Base-by-base conservation (phyloP, 2,329 filamentous ascomycete genomes). In the Aspergillus pseudotamarii region DNA sequence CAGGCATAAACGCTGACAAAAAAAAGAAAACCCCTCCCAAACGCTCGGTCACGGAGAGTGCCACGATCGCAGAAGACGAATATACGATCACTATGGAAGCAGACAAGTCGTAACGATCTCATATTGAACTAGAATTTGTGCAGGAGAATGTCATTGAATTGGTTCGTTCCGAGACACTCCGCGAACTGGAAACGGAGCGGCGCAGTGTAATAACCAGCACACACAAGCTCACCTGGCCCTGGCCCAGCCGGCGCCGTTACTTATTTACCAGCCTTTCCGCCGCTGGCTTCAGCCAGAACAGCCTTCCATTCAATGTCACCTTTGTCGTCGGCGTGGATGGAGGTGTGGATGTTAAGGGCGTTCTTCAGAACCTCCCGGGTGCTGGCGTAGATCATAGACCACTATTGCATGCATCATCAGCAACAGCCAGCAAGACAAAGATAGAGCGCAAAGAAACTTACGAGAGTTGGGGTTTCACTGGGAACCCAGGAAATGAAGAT, bases 361-460 rank as follows among this genome's bases (percentile, higher is more conserved):
- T 80, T 81, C 76, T 83, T 83, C 67, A 84, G 69, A 62, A 75
- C 75, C 71, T 83, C 80, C 59, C 80, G 79, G 56, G 80, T 83
- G 68, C 80, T 81, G 68, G 82, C 81, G 74, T 84, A 84, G 62
- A 83, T 77, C 82, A 84, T 83, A 66, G 80, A 81, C 75, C 77
- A 79, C 79, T 81, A 41, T 43, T 38, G 38, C 32, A 41, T 34
- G 32, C 26, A 34, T 11, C 48, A 61, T 75, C 66, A 73, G 65
- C 57, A 53, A 57, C 53, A 57, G 53, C 16, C 55, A 59, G 36
- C 4, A 43, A 12, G n/a, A 26, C 19, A 46, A 28, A 38, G 23
- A 28, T 30, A 19, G 26, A n/a, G 26, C 38, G 55, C 26, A 50
- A 43, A 57, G 50, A 43, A 11, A 71, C 78, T 72, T 76, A 82